These are phyloP conservation scores for Pythium volutum DNA, from an alignment of 352 stramenopile species.

Conservation along the genomic window DNA sequence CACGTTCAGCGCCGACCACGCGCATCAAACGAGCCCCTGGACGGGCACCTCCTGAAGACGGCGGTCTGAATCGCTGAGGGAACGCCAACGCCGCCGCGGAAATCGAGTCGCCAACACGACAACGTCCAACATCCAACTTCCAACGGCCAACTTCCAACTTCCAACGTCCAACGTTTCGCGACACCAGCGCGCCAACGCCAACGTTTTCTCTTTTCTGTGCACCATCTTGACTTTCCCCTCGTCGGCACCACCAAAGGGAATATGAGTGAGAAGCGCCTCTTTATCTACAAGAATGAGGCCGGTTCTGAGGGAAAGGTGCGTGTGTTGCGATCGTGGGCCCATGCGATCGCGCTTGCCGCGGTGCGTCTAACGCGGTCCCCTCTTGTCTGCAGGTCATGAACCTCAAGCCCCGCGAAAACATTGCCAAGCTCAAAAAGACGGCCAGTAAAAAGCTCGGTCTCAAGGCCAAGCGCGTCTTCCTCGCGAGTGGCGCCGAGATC, in stretches of 20 bases:
- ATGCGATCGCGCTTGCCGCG: background rate
- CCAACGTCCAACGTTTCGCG: background rate
- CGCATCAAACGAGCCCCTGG: conserved; percentile 9
- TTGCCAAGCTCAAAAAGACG: conserved; percentile 75
- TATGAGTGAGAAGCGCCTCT: conserved; percentile 85
- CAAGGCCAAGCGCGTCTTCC: conserved; percentile 74
- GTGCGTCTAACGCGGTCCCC: background rate
- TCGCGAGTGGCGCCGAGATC: conserved; percentile 79
- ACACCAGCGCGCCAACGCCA: background rate
- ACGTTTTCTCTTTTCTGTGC: background rate
- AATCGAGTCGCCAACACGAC: background rate
- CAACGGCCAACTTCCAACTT: background rate
- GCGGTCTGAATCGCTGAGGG: background rate
- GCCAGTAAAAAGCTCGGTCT: conserved; percentile 84
- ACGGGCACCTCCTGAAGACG: background rate
- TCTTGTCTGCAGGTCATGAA: conserved; percentile 64
- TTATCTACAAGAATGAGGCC: conserved; percentile 87
- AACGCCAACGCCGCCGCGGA: conserved; percentile 1
- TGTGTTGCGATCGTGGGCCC: background rate
- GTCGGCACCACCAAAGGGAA: background rate
- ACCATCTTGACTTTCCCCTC: background rate
- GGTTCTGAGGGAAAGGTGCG: conserved; percentile 74
- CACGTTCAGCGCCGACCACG: conserved; percentile 18
- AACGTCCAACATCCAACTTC: too few relatives aligned
- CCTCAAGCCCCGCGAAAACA: conserved; percentile 64